Conservation (phyloP, 1,284 basidiomycete genomes). For the Naganishia liquefaciens region DNA sequence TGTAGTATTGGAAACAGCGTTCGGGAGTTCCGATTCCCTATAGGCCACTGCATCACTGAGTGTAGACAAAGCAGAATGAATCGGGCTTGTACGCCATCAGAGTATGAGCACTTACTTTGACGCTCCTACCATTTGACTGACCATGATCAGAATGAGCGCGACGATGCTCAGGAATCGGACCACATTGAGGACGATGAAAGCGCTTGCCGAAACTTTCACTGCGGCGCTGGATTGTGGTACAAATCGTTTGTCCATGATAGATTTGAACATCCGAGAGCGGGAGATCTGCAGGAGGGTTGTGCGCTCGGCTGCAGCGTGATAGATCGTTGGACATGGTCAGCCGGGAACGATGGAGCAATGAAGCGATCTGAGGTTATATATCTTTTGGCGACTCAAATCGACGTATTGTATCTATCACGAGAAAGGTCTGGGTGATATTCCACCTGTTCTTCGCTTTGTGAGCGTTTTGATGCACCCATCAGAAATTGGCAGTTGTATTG, state of each 20-base stretch:
- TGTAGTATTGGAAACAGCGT: not conserved
- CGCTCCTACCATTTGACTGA: constrained; percentile 75
- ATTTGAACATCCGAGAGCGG: not conserved
- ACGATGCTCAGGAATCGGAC: constrained; percentile 75
- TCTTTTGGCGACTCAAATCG: too few relatives aligned
- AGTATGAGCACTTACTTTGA: constrained; percentile 57
- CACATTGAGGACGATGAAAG: constrained; percentile 74
- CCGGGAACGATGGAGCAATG: constrained; percentile 4
- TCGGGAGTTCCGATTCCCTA: constrained; percentile 37
- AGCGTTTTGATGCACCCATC: not conserved
- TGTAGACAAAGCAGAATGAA: not conserved
- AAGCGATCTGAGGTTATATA: too few relatives aligned
- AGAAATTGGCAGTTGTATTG: not conserved
- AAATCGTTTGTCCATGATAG: constrained; percentile 21
- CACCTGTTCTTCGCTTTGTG: too few relatives aligned
- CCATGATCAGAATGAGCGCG: constrained; percentile 67
- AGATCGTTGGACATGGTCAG: not conserved
- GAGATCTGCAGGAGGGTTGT: not conserved
- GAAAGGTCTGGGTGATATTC: too few relatives aligned
- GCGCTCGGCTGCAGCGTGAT: not conserved
- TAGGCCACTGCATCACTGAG: constrained; percentile 67
- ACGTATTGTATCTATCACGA: too few relatives aligned
- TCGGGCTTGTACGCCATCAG: not conserved
- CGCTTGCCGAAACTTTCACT: constrained; percentile 43
- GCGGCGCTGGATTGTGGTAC: constrained; percentile 13